Conservation (phyloP, 495 filamentous ascomycete species). For the Penicillium robsamsonii region DNA sequence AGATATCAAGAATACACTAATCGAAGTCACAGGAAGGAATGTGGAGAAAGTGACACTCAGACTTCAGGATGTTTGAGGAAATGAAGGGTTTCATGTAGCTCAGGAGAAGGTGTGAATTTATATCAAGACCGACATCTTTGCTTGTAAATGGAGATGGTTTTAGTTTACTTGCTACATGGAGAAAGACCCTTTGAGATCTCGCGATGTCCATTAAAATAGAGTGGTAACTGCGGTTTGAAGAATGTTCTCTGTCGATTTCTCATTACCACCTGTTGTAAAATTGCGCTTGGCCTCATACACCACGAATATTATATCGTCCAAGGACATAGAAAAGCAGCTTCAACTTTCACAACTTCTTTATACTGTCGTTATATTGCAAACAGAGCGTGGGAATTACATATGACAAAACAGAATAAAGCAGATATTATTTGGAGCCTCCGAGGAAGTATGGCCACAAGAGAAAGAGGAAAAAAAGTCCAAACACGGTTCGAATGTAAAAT, state of each 20-base stretch:
- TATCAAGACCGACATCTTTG: not conserved
- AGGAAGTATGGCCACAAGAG: not conserved
- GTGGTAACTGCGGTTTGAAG: not conserved
- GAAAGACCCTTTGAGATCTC: not conserved
- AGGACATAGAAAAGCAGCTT: no score
- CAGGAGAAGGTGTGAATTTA: not conserved
- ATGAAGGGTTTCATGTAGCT: not conserved
- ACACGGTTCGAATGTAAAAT: not conserved
- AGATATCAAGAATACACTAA: not conserved
- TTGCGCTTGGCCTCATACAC: not conserved
- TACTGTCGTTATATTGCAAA: not conserved
- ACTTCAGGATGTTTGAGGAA: not conserved
- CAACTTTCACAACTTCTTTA: not conserved
- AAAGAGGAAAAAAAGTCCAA: not conserved
- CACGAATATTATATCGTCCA: no score
- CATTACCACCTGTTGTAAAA: not conserved
- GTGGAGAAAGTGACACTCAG: not conserved
- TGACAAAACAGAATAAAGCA: not conserved
- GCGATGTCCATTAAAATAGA: not conserved
- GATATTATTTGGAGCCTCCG: not conserved
- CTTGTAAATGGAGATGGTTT: not conserved
- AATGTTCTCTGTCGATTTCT: not conserved
- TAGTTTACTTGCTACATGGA: not conserved
- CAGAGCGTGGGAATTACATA: not conserved
- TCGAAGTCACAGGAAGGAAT: slow-evolving; percentile 16